These are phyloP conservation scores for Galerina sulciceps DNA, from an alignment of 768 basidiomycete species.

Conservation along the genomic window DNA sequence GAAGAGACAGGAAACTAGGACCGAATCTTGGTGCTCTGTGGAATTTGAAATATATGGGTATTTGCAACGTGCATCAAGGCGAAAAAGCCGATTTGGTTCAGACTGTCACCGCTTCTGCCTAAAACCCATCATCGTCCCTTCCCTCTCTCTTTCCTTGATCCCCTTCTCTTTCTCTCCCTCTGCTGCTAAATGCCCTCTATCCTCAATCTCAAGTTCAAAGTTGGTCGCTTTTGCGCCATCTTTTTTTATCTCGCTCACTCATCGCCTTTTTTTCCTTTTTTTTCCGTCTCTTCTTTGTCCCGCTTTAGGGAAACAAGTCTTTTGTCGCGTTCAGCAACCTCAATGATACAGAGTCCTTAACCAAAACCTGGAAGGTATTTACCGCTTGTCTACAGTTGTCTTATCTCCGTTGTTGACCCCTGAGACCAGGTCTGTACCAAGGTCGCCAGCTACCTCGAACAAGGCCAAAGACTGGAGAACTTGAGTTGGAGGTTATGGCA, in stretches of 20 bases:
- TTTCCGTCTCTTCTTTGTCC: conserved; percentile 18
- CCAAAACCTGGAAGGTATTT: conserved; percentile 88
- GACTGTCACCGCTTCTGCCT: conserved; percentile 1
- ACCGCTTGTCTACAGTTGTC: conserved; percentile 10
- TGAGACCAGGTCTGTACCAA: conserved; percentile 78
- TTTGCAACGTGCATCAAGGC: conserved; percentile 26
- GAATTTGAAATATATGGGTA: conserved; percentile 23
- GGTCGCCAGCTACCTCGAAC: conserved; percentile 89
- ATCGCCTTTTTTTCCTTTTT: conserved; percentile 16
- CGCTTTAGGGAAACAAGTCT: conserved; percentile 86
- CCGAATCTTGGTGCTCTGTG: conserved; percentile 4
- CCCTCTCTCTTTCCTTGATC: conserved; percentile 20
- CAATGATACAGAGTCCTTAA: conserved; percentile 81
- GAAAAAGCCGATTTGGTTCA: conserved; percentile 17
- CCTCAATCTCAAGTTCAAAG: conserved; percentile 88
- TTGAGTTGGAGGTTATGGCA: conserved; percentile 93
- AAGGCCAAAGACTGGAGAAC: conserved; percentile 91
- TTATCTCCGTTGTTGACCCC: conserved; percentile 1
- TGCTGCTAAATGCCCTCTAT: conserved; percentile 69
- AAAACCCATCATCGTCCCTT: conserved; percentile 20
- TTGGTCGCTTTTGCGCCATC: conserved; percentile 28
- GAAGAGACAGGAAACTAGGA: not conserved
- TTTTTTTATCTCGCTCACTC: conserved; percentile 7
- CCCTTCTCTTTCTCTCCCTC: conserved; percentile 14
- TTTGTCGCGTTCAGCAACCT: conserved; percentile 93